phyloP scores from a whole-genome alignment of 352 stramenopile genomes.

The Phytophthora pluvialis region DNA sequence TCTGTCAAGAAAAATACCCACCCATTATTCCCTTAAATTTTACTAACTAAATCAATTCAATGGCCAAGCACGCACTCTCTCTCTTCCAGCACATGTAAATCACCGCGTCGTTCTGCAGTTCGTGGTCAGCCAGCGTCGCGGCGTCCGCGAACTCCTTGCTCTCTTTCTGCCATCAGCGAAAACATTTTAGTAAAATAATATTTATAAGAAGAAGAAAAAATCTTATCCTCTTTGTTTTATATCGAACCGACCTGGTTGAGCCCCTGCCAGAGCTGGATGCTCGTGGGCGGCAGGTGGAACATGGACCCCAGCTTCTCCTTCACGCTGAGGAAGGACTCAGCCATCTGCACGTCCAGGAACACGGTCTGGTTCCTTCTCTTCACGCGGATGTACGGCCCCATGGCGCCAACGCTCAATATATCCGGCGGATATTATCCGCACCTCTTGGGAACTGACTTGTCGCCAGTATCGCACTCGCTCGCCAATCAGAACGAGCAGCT shows the following conservation, averaged over 20 bases:
- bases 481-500: neutral
- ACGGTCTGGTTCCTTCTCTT: constrained; percentile 89
- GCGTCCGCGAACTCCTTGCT: constrained; percentile 82
- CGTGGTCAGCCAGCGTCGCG: constrained; percentile 81
- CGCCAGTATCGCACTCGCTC: too few relatives aligned
- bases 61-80: constrained; percentile 61
- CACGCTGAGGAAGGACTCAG: constrained; percentile 81
- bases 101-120: constrained; percentile 83
- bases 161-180: constrained; percentile 48
- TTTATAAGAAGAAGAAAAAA: constrained; percentile 2
- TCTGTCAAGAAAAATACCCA: constrained; percentile 38
- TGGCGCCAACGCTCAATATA: constrained; percentile 4
- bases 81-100: constrained; percentile 91
- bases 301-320: constrained; percentile 83
- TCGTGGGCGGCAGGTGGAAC: constrained; percentile 59
- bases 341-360: constrained; percentile 84
- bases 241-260: constrained; percentile 52
- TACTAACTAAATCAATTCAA: constrained; percentile 6
- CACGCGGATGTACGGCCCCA: constrained; percentile 87
- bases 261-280: constrained; percentile 77
- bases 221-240: neutral
- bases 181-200: constrained; percentile 11
- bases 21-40: neutral
- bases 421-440: neutral
- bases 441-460: neutral